Evolutionary conservation across 2,329 filamentous ascomycete genomes (phyloP).

Genomic region (Fusarium sp.): DNA sequence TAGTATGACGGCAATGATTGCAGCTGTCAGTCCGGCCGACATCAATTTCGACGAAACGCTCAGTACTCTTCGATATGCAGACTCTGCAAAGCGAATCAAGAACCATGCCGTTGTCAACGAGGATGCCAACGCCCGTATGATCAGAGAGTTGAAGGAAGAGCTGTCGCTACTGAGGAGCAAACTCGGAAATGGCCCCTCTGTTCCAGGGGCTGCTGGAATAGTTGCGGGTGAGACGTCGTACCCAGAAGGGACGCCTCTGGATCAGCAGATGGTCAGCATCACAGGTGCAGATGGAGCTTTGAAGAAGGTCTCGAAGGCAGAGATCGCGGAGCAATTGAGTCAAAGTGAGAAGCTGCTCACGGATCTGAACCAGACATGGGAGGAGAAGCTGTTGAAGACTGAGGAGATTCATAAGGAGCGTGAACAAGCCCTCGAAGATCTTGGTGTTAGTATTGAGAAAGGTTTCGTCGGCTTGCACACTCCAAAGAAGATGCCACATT

Average conservation of each 20-base stretch:
- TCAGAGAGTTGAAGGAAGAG: constrained; percentile 96
- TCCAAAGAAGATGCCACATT: constrained; percentile 98
- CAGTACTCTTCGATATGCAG: constrained; percentile 94
- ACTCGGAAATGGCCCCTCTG: constrained; percentile 69
- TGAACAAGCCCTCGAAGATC: constrained; percentile 92
- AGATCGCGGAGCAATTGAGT: constrained; percentile 95
- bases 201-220: constrained; percentile 61
- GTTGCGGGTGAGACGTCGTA: constrained; percentile 90
- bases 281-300: constrained; percentile 84
- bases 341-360: constrained; percentile 97
- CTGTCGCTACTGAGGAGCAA: constrained; percentile 87
- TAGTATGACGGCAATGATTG: constrained; percentile 99
- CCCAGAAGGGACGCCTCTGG: constrained; percentile 89
- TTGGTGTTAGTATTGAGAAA: constrained; percentile 99
- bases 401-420: constrained; percentile 98
- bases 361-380: constrained; percentile 98
- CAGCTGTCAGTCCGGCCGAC: constrained; percentile 96
- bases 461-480: constrained; percentile 95
- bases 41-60: constrained; percentile 99
- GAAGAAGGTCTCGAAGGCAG: constrained; percentile 97
- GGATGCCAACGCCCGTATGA: constrained; percentile 98
- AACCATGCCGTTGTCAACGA: constrained; percentile 99
- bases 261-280: constrained; percentile 97
- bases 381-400: constrained; percentile 93
- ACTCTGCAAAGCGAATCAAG: constrained; percentile 99